Conservation (phyloP, 225 moss, liverwort and hornwort species). For the Physcomitrium patens region DNA sequence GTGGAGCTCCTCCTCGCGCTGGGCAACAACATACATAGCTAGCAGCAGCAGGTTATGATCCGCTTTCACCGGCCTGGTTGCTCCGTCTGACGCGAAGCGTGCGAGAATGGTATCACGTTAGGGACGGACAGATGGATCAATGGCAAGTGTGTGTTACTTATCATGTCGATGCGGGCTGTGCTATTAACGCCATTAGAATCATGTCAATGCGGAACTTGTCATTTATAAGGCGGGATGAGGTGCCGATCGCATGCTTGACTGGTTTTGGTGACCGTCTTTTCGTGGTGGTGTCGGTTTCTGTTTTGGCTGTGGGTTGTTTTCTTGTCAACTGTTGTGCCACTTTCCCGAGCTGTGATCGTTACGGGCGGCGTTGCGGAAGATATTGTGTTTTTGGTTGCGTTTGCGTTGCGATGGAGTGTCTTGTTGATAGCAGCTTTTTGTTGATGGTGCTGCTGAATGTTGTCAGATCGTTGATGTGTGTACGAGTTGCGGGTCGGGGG, state of each 20-base stretch:
- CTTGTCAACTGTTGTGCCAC: neutral
- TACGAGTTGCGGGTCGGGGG: constrained; percentile 26
- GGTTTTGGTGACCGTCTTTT: neutral
- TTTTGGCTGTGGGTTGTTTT: neutral
- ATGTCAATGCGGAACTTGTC: constrained; percentile 13
- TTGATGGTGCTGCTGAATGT: constrained; percentile 27
- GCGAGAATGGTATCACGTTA: constrained; percentile 4
- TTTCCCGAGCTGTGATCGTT: neutral
- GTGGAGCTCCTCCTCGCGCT: neutral
- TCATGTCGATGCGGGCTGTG: constrained; percentile 23
- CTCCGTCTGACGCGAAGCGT: constrained; percentile 3
- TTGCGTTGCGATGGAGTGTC: constrained; percentile 11
- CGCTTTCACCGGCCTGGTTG: constrained; percentile 28
- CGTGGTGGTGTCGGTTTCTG: neutral
- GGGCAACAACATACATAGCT: neutral
- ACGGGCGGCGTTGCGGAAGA: neutral
- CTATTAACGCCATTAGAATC: constrained; percentile 19
- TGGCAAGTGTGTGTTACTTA: constrained; percentile 26
- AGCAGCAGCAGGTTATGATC: constrained; percentile 18
- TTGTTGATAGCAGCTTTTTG: constrained; percentile 16
- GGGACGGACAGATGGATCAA: neutral
- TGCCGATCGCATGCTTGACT: constrained; percentile 17
- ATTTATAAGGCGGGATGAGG: constrained; percentile 20
- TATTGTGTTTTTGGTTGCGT: neutral
- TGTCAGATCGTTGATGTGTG: constrained; percentile 46